Evolutionary conservation across 2,329 filamentous ascomycete genomes (phyloP).

Genomic region (Fusarium proliferatum): DNA sequence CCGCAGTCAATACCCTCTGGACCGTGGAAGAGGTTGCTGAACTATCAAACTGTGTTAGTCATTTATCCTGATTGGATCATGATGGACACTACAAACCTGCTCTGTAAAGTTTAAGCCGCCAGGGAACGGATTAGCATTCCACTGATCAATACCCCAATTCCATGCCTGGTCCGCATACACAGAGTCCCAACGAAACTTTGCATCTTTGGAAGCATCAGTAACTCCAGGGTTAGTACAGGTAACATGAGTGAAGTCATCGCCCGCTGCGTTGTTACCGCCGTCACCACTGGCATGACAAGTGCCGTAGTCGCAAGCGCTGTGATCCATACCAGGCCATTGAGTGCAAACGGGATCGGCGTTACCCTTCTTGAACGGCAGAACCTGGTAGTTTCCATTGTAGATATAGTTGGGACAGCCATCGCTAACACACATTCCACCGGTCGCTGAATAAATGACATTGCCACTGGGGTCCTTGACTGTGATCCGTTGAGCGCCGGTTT

Average conservation of each 20-base stretch:
- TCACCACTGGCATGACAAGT: neutral
- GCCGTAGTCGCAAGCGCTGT: neutral
- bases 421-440: neutral
- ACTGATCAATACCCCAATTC: neutral
- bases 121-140: neutral
- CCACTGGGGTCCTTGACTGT: neutral
- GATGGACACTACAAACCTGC: neutral
- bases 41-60: neutral
- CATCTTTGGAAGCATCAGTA: neutral
- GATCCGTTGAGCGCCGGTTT: neutral
- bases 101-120: neutral
- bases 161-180: neutral
- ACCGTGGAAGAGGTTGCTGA: neutral
- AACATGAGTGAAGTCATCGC: neutral
- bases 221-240: neutral
- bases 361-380: neutral
- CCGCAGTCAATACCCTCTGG: neutral
- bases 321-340: neutral
- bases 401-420: neutral
- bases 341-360: neutral
- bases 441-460: neutral
- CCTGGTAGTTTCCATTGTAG: neutral
- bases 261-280: neutral
- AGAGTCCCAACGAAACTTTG: neutral
- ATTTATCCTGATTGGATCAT: rapidly evolving